Percentiles rank a stretch among this genome's conserved stretches.
phyloP scores from a whole-genome alignment of 139 green algal genomes.

The Klebsormidium nitens region DNA sequence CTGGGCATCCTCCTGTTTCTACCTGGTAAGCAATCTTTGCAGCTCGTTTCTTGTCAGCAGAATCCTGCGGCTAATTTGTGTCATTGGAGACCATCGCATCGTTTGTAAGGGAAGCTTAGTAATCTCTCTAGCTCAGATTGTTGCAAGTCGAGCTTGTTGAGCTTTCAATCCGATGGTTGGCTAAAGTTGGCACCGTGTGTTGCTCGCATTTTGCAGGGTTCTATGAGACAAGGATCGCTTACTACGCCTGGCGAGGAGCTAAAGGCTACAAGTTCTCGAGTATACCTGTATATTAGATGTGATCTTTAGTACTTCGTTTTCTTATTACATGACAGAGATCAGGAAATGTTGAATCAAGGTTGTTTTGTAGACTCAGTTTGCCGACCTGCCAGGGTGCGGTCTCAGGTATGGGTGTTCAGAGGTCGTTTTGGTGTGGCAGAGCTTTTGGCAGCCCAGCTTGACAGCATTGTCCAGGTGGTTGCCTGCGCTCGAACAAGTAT shows the following conservation, averaged over 20 bases:
- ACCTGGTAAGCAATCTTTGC: constrained; percentile 14
- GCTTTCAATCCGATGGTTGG: background rate
- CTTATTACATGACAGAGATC: too few species aligned
- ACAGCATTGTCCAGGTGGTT: too few species aligned
- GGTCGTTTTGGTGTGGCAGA: too few species aligned
- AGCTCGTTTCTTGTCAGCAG: background rate
- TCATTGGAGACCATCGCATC: background rate
- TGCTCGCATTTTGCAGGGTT: constrained; percentile 26
- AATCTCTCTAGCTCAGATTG: background rate
- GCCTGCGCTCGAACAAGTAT: too few species aligned
- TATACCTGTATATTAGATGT: too few species aligned
- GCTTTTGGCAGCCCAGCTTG: too few species aligned
- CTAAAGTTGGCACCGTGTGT: background rate
- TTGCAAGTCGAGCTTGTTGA: background rate
- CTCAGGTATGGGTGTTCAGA: too few species aligned
- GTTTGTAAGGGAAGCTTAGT: background rate
- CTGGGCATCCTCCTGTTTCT: constrained; percentile 23
- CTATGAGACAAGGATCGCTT: constrained; percentile 31
- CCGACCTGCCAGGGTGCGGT: too few species aligned
- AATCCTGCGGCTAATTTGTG: background rate
- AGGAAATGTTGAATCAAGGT: too few species aligned
- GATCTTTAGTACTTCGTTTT: too few species aligned
- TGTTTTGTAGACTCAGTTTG: too few species aligned
- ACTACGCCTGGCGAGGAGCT: constrained; percentile 18
- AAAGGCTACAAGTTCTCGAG: constrained; percentile 13